Evolutionary conservation across 1,139 yeast species (phyloP).

Genomic region (Chernovozyma aurita): DNA sequence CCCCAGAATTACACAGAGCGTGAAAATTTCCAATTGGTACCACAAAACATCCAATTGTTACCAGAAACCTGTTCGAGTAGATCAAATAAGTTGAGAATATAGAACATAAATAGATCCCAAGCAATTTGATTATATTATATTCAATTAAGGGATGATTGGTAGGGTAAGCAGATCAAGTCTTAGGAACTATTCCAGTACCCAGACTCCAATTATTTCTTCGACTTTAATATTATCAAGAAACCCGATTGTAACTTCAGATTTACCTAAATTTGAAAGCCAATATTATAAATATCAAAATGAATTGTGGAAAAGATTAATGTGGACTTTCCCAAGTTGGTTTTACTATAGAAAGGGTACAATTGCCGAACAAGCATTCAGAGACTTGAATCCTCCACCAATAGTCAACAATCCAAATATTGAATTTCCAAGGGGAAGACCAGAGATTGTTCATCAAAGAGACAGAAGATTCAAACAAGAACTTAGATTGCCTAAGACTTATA

Average conservation of each 20-base stretch:
- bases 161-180: background rate
- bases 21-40: background rate
- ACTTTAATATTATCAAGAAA: constrained; percentile 70
- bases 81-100: no score
- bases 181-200: constrained; percentile 3
- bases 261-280: constrained; percentile 65
- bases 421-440: constrained; percentile 82
- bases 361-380: constrained; percentile 75
- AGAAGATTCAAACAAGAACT: constrained; percentile 77
- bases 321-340: constrained; percentile 95
- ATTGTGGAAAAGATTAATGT: constrained; percentile 85
- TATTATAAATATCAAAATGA: constrained; percentile 83
- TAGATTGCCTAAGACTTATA: constrained; percentile 57
- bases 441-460: constrained; percentile 82
- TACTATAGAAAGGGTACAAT: constrained; percentile 89
- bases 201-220: constrained; percentile 17
- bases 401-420: constrained; percentile 69
- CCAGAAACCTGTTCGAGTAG: no score
- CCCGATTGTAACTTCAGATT: constrained; percentile 80
- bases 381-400: constrained; percentile 73
- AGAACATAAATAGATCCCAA: no score
- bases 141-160: constrained; percentile 4
- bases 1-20: constrained; percentile 1
- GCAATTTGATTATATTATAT: no score
- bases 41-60: no score